A percentile compares a stretch with the other conserved stretches of the same genome.
Evolutionary conservation across 768 basidiomycete species (phyloP).

Genomic region (Mycena sanguinolenta): DNA sequence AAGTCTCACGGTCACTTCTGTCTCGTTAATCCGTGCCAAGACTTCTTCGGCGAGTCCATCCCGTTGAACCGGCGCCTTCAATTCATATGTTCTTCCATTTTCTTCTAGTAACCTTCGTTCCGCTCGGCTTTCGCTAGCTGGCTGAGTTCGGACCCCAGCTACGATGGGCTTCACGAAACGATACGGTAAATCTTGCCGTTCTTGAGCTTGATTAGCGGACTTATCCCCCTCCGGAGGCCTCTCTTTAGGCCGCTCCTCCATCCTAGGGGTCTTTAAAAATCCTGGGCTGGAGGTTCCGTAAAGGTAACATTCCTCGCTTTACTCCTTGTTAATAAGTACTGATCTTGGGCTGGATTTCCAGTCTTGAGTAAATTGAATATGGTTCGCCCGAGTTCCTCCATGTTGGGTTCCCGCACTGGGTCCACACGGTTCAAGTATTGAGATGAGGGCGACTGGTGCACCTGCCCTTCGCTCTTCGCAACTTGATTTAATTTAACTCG

Average conservation of each 20-base stretch:
- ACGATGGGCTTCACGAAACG: neutral
- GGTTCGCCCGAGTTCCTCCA: neutral
- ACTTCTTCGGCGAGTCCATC: constrained; percentile 9
- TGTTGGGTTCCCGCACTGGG: neutral
- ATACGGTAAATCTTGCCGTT: neutral
- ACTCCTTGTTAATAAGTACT: constrained; percentile 5
- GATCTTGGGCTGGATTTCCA: neutral
- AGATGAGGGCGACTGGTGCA: too few species aligned
- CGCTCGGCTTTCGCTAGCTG: neutral
- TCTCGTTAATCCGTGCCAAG: constrained; percentile 6
- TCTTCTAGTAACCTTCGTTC: neutral
- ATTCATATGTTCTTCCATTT: neutral
- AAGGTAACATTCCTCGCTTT: neutral
- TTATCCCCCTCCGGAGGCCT: constrained; percentile 9
- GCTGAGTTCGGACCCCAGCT: constrained; percentile 10
- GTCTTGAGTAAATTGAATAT: neutral
- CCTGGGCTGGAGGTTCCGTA: neutral
- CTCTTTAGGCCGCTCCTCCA: neutral
- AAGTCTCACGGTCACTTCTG: neutral
- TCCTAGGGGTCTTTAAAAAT: constrained; percentile 12
- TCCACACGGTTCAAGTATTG: neutral
- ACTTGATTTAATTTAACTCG: constrained; percentile 7
- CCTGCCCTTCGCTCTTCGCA: neutral
- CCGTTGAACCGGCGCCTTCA: constrained; percentile 6
- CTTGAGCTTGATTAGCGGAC: neutral